Base-by-base conservation (phyloP, 768 basidiomycete species). In the Cyclocybe aegerita region DNA sequence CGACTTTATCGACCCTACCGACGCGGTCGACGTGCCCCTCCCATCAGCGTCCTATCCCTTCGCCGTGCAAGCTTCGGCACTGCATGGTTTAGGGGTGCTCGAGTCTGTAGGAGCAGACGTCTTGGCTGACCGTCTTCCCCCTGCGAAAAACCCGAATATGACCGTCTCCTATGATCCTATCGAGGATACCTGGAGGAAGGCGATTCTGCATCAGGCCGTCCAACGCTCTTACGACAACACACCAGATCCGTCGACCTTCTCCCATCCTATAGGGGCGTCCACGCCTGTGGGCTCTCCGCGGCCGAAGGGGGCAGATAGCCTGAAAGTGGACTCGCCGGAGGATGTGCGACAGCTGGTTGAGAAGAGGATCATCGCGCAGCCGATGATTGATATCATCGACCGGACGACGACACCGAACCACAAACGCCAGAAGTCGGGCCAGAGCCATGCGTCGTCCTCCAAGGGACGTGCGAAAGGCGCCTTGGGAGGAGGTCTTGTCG, bases 1-100 rank as follows among this genome's bases (percentile, higher is more conserved):
- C 61, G 64, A 83, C 58, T 75, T 88, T 47, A 83, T 92, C 58
- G 90, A 93, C 67, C 90, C 90, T 9, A 93, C 90, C 17, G 91
- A 92, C 60, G 79, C 79, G 17, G 90, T 93, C 33, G 90, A 93
- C 61, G 63, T 92, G 32, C 90, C 90, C 0, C 83, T 77, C 4
- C 85, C 82, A 6, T 81, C 85, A 33, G 72, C 83, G 34, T 75
- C 74, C 33, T 89, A 88, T 61, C 85, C 84, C 1, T 86, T 91
- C 57, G 81, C 85, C 6, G 79, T 87, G 35, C 89, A 90, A 61
- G 79, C 89, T 17, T 88, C 89, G 48, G 85, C 84, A 11, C 59
- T 85, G 43, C 82, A 84, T 59, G 88, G 85, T 11, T 68, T 91
- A 59, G 85, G 86, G 39, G 86, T 89, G 37, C 75, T 81, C 53